These are phyloP conservation scores for Talinum fruticosum DNA, from an alignment of 148 eudicot genomes.

Conservation along the genomic window DNA sequence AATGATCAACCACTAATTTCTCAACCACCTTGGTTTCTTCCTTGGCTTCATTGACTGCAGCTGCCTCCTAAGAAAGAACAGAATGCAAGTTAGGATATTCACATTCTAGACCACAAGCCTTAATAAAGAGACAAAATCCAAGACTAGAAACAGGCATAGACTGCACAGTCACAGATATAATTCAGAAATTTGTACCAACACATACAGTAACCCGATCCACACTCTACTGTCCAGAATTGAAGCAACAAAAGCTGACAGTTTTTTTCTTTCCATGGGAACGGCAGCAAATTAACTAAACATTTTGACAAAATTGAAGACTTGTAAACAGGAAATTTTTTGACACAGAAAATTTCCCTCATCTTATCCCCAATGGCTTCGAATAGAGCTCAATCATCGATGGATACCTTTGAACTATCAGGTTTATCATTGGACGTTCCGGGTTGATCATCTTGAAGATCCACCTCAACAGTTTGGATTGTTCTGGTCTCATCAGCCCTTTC, in stretches of 20 bases:
- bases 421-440: no score
- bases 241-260: not conserved
- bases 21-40: conserved; percentile 38
- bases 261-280: no score
- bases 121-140: not conserved
- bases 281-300: no score
- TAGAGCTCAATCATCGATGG: conserved; percentile 2
- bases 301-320: no score
- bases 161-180: no score
- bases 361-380: not conserved
- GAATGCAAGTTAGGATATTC: conserved; percentile 43
- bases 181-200: not conserved
- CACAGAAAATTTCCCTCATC: no score
- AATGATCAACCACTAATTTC: conserved; percentile 61
- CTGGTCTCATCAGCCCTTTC: conserved; percentile 36
- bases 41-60: conserved; percentile 31
- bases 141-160: not conserved
- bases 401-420: no score
- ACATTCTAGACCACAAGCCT: not conserved
- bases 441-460: conserved; percentile 33
- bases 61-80: conserved; percentile 52
- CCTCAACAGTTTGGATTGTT: conserved; percentile 22
- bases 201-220: no score
- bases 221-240: no score
- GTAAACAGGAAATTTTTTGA: no score